A percentile compares a stretch with the other conserved stretches of the same genome.
Conservation (phyloP, 495 filamentous ascomycete species). For the Penicillium coffeae region DNA sequence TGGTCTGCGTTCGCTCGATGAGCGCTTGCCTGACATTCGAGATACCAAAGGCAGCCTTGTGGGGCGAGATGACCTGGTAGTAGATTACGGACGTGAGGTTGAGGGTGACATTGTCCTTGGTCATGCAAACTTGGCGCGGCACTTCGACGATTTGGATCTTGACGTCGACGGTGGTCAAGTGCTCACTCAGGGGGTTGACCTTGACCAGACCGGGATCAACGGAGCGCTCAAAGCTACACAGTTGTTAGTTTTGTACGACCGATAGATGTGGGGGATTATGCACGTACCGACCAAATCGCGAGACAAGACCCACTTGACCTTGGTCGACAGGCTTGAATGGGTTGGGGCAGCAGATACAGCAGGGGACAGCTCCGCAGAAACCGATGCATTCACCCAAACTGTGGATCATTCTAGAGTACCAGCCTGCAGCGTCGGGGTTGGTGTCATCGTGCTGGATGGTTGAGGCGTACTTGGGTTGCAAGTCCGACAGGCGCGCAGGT, state of each 20-base stretch:
- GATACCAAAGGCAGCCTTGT: conserved; percentile 98
- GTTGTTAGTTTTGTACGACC: conserved; percentile 1
- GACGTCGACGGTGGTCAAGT: conserved; percentile 87
- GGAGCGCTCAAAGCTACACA: conserved; percentile 72
- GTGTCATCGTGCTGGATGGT: conserved; percentile 61
- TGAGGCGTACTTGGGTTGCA: conserved; percentile 86
- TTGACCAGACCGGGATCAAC: conserved; percentile 97
- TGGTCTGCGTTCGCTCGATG: conserved; percentile 96
- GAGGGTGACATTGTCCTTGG: conserved; percentile 96
- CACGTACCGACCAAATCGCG: conserved; percentile 77
- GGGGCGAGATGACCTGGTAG: conserved; percentile 92
- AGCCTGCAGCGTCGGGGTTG: conserved; percentile 72
- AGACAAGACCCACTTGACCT: conserved; percentile 91
- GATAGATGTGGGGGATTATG: background rate
- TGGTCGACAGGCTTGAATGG: conserved; percentile 93
- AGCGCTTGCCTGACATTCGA: conserved; percentile 90
- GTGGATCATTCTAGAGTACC: conserved; percentile 89
- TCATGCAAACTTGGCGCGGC: conserved; percentile 97
- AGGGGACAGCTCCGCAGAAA: conserved; percentile 81
- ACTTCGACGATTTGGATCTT: conserved; percentile 99
- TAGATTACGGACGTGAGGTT: conserved; percentile 97
- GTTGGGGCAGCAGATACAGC: conserved; percentile 90
- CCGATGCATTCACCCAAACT: conserved; percentile 73
- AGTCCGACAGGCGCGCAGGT: conserved; percentile 74
- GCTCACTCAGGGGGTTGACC: conserved; percentile 94